Conservation (phyloP, 2,329 filamentous ascomycete genomes). For the Emergomyces africanus region DNA sequence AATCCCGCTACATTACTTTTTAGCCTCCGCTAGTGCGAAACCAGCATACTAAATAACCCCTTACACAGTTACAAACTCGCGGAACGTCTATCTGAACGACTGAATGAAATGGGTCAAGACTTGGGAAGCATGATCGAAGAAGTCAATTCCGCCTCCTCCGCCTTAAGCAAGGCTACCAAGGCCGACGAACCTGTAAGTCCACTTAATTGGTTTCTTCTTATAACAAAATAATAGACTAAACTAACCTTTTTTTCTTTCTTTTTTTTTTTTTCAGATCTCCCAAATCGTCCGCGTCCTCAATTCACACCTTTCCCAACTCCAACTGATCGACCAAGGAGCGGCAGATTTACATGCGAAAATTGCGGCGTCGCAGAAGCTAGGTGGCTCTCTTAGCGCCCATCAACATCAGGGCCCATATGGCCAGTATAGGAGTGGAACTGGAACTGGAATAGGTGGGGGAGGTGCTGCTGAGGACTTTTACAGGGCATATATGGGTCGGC, state of each 20-base stretch:
- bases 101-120: slow-evolving; percentile 90
- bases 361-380: slow-evolving; percentile 64
- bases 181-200: slow-evolving; percentile 69
- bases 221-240: slow-evolving; percentile 6
- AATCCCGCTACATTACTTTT: neutral
- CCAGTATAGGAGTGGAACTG: slow-evolving; percentile 8
- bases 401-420: slow-evolving; percentile 30
- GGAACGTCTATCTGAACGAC: slow-evolving; percentile 77
- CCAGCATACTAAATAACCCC: neutral
- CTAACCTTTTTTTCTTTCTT: neutral
- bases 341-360: slow-evolving; percentile 73
- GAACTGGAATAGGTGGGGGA: slow-evolving; percentile 30
- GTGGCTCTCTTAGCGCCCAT: slow-evolving; percentile 42
- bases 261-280: slow-evolving; percentile 50
- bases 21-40: neutral
- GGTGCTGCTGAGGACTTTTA: slow-evolving; percentile 79
- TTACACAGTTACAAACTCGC: slow-evolving; percentile 62
- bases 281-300: slow-evolving; percentile 95
- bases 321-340: slow-evolving; percentile 84
- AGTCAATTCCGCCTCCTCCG: slow-evolving; percentile 86
- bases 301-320: slow-evolving; percentile 77
- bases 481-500: slow-evolving; percentile 68
- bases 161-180: slow-evolving; percentile 77
- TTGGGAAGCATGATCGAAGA: slow-evolving; percentile 95
- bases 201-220: neutral